Percentiles rank a stretch among this genome's conserved stretches.
These are phyloP conservation scores for Fraxinus americana DNA, from an alignment of 257 asterid species.

Conservation along the genomic window DNA sequence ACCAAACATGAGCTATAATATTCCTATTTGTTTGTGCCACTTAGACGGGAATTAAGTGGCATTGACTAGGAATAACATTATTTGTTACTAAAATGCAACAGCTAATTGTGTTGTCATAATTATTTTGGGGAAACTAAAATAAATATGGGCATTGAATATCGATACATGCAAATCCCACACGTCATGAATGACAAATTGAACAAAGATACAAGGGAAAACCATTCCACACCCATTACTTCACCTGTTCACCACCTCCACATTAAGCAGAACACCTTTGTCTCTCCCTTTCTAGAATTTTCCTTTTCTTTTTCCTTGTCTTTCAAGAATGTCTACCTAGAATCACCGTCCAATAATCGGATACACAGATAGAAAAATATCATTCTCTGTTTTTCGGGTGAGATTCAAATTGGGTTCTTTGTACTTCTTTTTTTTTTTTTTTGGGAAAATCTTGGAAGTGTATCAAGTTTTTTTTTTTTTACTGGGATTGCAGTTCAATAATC, in stretches of 20 bases:
- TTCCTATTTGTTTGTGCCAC: no score
- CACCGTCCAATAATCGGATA: not conserved
- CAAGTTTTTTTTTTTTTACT: not conserved
- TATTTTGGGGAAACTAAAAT: no score
- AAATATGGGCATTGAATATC: no score
- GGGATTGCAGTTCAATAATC: conserved; percentile 20
- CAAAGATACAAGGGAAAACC: not conserved
- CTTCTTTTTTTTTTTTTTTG: not conserved
- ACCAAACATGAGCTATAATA: no score
- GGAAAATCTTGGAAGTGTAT: not conserved
- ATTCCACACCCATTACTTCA: not conserved
- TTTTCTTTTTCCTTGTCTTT: conserved; percentile 1
- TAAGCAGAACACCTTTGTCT: not conserved
- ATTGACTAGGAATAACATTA: no score
- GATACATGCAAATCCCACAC: no score
- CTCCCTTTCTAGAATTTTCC: not conserved
- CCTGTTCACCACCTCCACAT: not conserved
- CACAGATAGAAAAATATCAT: not conserved
- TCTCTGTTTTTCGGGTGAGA: conserved; percentile 28
- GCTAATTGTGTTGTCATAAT: no score
- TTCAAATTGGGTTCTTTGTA: conserved; percentile 18
- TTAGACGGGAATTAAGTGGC: no score
- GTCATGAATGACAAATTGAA: not conserved
- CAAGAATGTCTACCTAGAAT: conserved; percentile 4
- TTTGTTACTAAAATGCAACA: no score